Conservation (phyloP, 208 protist species). For the Tritrichomonas foetus region DNA sequence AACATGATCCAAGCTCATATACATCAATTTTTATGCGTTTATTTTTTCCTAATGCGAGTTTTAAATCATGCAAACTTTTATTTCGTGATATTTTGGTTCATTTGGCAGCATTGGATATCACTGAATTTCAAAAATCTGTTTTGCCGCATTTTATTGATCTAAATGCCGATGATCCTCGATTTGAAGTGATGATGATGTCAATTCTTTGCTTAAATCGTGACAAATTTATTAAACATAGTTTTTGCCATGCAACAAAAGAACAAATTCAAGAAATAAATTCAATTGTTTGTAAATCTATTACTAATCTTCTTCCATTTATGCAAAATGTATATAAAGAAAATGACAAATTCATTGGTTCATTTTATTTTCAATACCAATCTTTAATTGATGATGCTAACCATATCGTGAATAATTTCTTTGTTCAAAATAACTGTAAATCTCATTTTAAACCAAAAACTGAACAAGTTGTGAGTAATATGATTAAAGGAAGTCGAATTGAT, state of each 20-base stretch:
- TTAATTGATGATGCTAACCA: too few relatives aligned
- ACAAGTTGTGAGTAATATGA: too few relatives aligned
- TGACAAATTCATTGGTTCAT: too few relatives aligned
- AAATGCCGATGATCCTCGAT: neutral
- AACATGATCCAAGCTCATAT: neutral
- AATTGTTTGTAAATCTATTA: too few relatives aligned
- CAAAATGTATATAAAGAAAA: too few relatives aligned
- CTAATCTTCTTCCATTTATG: too few relatives aligned
- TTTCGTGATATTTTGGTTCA: neutral
- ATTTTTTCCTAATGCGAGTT: neutral
- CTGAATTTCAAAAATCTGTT: neutral
- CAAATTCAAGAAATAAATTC: neutral
- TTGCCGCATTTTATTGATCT: neutral
- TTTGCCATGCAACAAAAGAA: neutral
- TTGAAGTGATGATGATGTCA: neutral
- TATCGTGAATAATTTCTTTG: too few relatives aligned
- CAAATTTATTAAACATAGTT: neutral
- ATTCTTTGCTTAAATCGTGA: neutral
- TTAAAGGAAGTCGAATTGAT: too few relatives aligned
- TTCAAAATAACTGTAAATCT: too few relatives aligned
- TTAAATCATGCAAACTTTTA: neutral
- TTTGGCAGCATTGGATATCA: neutral
- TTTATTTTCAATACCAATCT: too few relatives aligned
- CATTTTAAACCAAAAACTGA: too few relatives aligned
- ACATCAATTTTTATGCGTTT: neutral